A percentile compares a stretch with the other conserved stretches of the same genome.
These are phyloP conservation scores for Sphaceloma murrayae DNA, from an alignment of 2,329 filamentous ascomycete genomes.

Conservation along the genomic window DNA sequence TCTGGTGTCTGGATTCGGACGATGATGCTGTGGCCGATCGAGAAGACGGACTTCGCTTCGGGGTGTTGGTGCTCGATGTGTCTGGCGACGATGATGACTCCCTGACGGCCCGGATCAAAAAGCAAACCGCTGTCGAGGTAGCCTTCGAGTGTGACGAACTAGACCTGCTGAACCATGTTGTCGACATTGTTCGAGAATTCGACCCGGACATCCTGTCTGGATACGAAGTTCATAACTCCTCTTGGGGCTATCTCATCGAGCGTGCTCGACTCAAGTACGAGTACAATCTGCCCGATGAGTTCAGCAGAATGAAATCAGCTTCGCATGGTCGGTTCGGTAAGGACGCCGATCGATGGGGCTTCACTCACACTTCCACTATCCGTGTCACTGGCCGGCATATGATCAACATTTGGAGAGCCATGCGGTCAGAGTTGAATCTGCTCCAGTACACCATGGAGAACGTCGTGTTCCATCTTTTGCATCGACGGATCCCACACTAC, in stretches of 20 bases:
- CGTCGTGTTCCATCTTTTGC: conserved; percentile 81
- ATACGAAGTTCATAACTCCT: conserved; percentile 86
- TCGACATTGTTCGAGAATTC: conserved; percentile 70
- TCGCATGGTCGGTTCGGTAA: conserved; percentile 78
- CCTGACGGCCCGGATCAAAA: conserved; percentile 52
- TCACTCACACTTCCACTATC: conserved; percentile 86
- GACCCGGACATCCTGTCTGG: conserved; percentile 92
- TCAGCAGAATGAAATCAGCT: conserved; percentile 78
- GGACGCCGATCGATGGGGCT: conserved; percentile 83
- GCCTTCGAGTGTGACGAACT: conserved; percentile 70
- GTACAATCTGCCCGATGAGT: conserved; percentile 80
- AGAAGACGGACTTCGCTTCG: conserved; percentile 47
- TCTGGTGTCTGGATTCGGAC: conserved; percentile 80
- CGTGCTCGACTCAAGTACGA: conserved; percentile 78
- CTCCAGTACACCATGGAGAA: conserved; percentile 96
- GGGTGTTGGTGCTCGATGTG: conserved; percentile 57
- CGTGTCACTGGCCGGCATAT: conserved; percentile 88
- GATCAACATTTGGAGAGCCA: conserved; percentile 95
- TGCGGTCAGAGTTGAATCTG: conserved; percentile 84
- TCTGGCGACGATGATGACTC: conserved; percentile 43
- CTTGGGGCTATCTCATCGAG: conserved; percentile 94
- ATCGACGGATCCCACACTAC: conserved; percentile 81
- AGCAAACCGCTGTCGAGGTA: conserved; percentile 51
- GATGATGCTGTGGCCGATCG: conserved; percentile 49
- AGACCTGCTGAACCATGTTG: conserved; percentile 73